Evolutionary conservation across 169 alveolate species (phyloP), one percentile per base, ranked within the genome.

Genomic region (Amoebophrya sp.): DNA sequence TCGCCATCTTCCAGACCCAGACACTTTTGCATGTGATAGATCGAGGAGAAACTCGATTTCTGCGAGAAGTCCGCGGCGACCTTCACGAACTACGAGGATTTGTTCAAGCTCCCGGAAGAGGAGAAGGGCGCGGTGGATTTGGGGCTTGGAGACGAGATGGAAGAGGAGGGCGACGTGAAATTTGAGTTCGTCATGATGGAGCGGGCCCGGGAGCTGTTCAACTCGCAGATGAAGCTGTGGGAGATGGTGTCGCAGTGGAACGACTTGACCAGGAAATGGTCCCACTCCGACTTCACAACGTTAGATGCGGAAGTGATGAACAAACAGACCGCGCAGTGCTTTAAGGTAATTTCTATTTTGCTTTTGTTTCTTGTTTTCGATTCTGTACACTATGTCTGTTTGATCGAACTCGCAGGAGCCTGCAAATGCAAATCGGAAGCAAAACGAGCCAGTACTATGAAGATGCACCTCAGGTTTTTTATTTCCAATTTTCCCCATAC

Each of bases 261-360:
- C 40, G 90, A 83, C 88, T 1, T 25, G 39, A 14, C 88, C 38
- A 66, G 33, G 35, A 25, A 66, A 66, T 77, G 38, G 39, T n/a
- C 2, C 14, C 38, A 32, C 39, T 23, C 38, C 2, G n/a, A 25
- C 39, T 77, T 77, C 39, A 32, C 38, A 0, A 23, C 53, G 90
- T 77, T 92, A 55, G 93, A 92, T 40, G 93, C 89, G 66, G 93
- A 92, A 77, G 39, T 40, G 38, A 92, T 92, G 93, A 89, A 88
- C 93, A 92, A 92, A 35, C 91, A 92, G 47, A 32, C 93, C 10
- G 40, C 89, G 39, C 90, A 88, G 29, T 91, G 92, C 33, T 91
- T 83, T n/a, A 77, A 92, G 77, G 93, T 91, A 14, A 47, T 47
- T 35, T 33, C 23, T 35, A 32, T n/a, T 38, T 40, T 32, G 32